These are phyloP conservation scores for Medakamo hakoo DNA, from an alignment of 139 green algal genomes.

Conservation along the genomic window DNA sequence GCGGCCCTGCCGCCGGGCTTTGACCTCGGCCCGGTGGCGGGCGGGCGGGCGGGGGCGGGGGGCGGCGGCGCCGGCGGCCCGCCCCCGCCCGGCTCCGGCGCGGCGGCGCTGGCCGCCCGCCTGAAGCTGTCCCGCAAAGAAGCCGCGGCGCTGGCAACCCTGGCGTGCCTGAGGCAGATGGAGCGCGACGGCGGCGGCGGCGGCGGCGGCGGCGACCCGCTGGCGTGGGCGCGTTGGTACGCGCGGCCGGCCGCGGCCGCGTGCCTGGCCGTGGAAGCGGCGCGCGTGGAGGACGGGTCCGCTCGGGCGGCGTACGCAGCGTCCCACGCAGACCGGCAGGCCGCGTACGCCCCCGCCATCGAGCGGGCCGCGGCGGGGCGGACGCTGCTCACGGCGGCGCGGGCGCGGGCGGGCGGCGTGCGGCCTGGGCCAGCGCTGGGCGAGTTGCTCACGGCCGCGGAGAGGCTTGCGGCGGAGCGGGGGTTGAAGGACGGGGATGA, in stretches of 20 bases:
- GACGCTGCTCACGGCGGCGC: not conserved
- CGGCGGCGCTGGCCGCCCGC: not conserved
- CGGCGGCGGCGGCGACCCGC: too few species aligned
- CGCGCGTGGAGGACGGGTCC: not conserved
- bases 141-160: not conserved
- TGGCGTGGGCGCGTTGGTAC: not conserved
- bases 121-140: not conserved
- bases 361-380: not conserved
- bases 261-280: not conserved
- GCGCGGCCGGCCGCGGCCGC: too few species aligned
- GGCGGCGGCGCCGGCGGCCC: too few species aligned
- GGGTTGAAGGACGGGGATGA: not conserved
- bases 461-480: not conserved
- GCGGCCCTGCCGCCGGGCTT: not conserved
- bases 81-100: too few species aligned
- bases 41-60: too few species aligned
- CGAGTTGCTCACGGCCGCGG: not conserved
- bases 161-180: not conserved
- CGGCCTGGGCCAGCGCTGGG: not conserved
- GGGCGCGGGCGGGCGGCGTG: too few species aligned
- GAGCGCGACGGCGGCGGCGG: not conserved
- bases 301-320: too few species aligned
- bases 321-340: not conserved
- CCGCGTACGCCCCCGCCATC: not conserved
- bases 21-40: too few species aligned